Conservation (phyloP, 2,329 filamentous ascomycete species). For the Neonectria coccinea region DNA sequence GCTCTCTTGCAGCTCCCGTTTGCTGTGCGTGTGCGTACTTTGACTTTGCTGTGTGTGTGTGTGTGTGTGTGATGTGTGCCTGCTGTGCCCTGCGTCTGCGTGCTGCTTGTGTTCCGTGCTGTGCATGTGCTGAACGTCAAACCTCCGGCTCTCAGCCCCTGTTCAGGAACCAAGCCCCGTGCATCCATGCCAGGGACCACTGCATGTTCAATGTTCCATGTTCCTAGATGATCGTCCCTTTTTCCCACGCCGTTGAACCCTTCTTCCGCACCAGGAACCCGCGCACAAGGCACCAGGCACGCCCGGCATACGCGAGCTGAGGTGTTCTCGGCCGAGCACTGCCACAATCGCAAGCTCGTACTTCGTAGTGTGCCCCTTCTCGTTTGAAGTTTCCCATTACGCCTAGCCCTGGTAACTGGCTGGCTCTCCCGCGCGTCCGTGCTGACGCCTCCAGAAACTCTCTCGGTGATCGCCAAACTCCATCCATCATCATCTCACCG, state of each 20-base stretch:
- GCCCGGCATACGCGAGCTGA: constrained; percentile 16
- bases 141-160: constrained; percentile 23
- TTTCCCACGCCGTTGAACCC: constrained; percentile 6
- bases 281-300: constrained; percentile 9
- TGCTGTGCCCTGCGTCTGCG: background rate
- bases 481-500: constrained; percentile 10
- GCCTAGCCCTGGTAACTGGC: background rate
- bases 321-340: constrained; percentile 44
- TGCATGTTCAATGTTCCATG: constrained; percentile 15
- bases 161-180: constrained; percentile 16
- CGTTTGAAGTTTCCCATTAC: constrained; percentile 9
- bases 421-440: constrained; percentile 9
- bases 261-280: background rate
- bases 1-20: constrained; percentile 34
- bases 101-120: constrained; percentile 17
- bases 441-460: constrained; percentile 9
- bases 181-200: constrained; percentile 1
- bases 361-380: constrained; percentile 18
- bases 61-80: constrained; percentile 18
- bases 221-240: constrained; percentile 7
- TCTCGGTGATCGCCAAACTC: constrained; percentile 4
- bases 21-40: constrained; percentile 20
- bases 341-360: constrained; percentile 35
- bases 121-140: constrained; percentile 29
- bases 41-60: background rate